These are phyloP conservation scores for Wilcoxina mikolae DNA, from an alignment of 495 filamentous ascomycete genomes.

Conservation along the genomic window DNA sequence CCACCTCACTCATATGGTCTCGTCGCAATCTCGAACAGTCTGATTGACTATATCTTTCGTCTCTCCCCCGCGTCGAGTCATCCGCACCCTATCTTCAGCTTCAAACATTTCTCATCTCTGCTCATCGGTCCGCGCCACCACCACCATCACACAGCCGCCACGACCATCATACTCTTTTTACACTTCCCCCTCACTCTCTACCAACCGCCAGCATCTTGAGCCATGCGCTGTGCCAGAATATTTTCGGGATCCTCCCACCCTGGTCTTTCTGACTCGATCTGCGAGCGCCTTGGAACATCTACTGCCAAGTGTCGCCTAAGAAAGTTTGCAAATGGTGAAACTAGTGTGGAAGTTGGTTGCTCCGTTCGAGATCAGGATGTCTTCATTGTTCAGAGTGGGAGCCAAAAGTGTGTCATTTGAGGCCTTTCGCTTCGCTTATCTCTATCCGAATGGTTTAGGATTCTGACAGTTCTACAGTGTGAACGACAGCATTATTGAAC, in stretches of 20 bases:
- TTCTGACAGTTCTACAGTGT: conserved; percentile 35
- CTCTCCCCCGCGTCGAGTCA: conserved; percentile 38
- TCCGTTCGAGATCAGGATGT: conserved; percentile 97
- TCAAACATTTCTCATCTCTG: background rate
- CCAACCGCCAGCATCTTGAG: conserved; percentile 3
- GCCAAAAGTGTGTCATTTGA: conserved; percentile 44
- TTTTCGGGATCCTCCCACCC: conserved; percentile 61
- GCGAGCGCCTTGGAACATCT: conserved; percentile 51
- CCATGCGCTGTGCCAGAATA: conserved; percentile 54
- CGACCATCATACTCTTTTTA: background rate
- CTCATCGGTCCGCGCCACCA: background rate
- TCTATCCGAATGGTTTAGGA: conserved; percentile 7
- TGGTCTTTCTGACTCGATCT: conserved; percentile 53
- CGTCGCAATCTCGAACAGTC: background rate
- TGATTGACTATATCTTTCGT: background rate
- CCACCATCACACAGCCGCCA: background rate
- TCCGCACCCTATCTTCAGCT: conserved; percentile 35
- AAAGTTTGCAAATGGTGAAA: conserved; percentile 84
- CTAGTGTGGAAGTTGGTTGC: conserved; percentile 79
- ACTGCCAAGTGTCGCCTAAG: conserved; percentile 49
- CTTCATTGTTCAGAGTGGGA: conserved; percentile 96
- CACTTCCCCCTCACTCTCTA: background rate
- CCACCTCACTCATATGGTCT: background rate
- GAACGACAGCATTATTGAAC: conserved; percentile 97
- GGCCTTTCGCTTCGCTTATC: too few species aligned